phyloP scores from a whole-genome alignment of 2,329 filamentous ascomycete species.

The Colletotrichum falcatum region DNA sequence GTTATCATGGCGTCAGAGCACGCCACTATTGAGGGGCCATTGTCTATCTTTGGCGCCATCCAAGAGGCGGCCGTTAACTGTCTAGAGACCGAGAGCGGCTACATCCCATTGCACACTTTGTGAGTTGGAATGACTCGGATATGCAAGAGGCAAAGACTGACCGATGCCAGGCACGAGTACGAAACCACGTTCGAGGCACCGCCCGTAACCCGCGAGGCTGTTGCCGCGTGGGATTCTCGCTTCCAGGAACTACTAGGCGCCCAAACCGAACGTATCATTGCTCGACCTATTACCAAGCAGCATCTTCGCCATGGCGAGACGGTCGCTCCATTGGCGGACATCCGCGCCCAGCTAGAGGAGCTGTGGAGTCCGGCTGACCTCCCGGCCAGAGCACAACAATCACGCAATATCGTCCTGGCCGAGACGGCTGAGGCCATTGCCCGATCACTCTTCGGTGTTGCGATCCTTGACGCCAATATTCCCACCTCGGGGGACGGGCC shows the following conservation, averaged over 20 bases:
- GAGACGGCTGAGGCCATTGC: slow-evolving; percentile 40
- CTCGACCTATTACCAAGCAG: slow-evolving; percentile 28
- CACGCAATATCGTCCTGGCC: slow-evolving; percentile 34
- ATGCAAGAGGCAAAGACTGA: neutral
- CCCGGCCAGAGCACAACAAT: slow-evolving; percentile 20
- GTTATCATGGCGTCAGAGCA: slow-evolving; percentile 36
- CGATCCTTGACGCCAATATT: slow-evolving; percentile 36
- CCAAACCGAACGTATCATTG: slow-evolving; percentile 30
- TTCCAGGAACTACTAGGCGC: slow-evolving; percentile 26
- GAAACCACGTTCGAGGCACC: slow-evolving; percentile 39
- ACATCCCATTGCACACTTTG: slow-evolving; percentile 37
- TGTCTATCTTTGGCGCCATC: slow-evolving; percentile 32
- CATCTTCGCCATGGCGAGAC: slow-evolving; percentile 5
- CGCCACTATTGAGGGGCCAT: slow-evolving; percentile 11
- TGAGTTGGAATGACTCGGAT: slow-evolving; percentile 1
- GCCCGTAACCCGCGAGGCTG: slow-evolving; percentile 22
- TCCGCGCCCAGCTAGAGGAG: slow-evolving; percentile 33
- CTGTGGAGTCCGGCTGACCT: slow-evolving; percentile 20
- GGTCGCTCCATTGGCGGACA: slow-evolving; percentile 20
- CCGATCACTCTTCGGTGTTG: slow-evolving; percentile 34
- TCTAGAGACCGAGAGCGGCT: slow-evolving; percentile 29
- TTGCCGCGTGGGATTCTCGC: slow-evolving; percentile 37
- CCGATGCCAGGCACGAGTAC: slow-evolving; percentile 35
- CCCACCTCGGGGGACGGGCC: slow-evolving; percentile 12
- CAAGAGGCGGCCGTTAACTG: slow-evolving; percentile 26